Conservation (phyloP, 1,139 yeast genomes). For the Suhomyces guaymorum region DNA sequence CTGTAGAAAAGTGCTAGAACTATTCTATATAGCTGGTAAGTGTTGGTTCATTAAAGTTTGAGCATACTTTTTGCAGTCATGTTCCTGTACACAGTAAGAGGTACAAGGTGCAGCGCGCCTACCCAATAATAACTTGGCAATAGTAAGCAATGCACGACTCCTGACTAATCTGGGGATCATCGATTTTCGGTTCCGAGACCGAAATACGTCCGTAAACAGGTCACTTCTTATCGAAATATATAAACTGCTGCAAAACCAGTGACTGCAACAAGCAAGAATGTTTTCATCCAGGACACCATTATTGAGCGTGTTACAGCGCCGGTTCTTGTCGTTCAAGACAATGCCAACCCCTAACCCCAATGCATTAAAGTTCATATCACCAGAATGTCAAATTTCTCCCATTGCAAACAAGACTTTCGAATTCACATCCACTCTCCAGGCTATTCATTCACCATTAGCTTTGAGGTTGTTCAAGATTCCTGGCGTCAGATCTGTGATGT, state of each 20-base stretch:
- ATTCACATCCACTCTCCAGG: slow-evolving; percentile 68
- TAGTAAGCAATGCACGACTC: slow-evolving; percentile 11
- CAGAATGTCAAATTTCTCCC: slow-evolving; percentile 58
- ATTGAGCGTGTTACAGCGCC: slow-evolving; percentile 8
- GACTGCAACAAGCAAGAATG: not conserved
- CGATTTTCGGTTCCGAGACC: slow-evolving; percentile 15
- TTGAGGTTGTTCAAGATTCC: slow-evolving; percentile 74
- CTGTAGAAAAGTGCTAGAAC: too few relatives aligned
- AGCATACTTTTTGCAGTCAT: too few relatives aligned
- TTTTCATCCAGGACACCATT: slow-evolving; percentile 3
- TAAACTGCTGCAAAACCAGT: not conserved
- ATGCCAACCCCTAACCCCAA: slow-evolving; percentile 84
- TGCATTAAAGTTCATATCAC: slow-evolving; percentile 76
- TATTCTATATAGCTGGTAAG: too few relatives aligned
- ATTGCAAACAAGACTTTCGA: slow-evolving; percentile 61
- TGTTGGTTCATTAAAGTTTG: too few relatives aligned
- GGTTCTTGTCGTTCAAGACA: slow-evolving; percentile 43
- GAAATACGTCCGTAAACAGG: too few relatives aligned
- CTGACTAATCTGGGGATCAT: slow-evolving; percentile 7
- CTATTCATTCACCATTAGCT: slow-evolving; percentile 81
- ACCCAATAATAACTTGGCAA: slow-evolving; percentile 8
- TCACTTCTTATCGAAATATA: not conserved
- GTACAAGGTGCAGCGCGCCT: too few relatives aligned
- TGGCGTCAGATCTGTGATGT: slow-evolving; percentile 85
- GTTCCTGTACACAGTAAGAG: too few relatives aligned